phyloP scores from a whole-genome alignment of 495 filamentous ascomycete species.

The Neurospora sp. region DNA sequence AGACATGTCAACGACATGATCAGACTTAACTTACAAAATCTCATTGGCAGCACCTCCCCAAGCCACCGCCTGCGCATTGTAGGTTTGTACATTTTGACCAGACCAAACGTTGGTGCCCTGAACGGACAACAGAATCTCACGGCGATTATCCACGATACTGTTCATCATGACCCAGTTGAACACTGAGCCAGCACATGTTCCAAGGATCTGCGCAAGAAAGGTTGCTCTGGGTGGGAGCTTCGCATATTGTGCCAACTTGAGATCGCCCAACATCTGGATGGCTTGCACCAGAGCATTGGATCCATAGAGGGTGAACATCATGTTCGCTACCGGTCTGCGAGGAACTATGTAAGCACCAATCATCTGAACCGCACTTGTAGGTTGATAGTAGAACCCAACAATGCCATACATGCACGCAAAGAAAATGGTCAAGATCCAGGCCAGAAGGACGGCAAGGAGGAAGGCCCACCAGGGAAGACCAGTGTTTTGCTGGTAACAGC shows the following conservation, averaged over 20 bases:
- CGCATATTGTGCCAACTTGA: constrained; percentile 27
- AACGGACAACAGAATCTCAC: constrained; percentile 20
- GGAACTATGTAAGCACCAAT: constrained; percentile 21
- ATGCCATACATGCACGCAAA: constrained; percentile 25
- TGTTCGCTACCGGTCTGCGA: constrained; percentile 24
- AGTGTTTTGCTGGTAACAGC: constrained; percentile 35
- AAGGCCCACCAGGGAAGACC: constrained; percentile 48
- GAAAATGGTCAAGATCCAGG: constrained; percentile 20
- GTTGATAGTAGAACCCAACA: constrained; percentile 25
- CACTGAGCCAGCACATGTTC: constrained; percentile 25
- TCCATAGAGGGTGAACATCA: constrained; percentile 25
- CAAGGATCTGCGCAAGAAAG: constrained; percentile 26
- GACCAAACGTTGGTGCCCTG: constrained; percentile 28
- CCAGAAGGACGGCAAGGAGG: constrained; percentile 30
- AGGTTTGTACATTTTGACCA: constrained; percentile 25
- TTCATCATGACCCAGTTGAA: constrained; percentile 31
- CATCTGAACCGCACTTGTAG: constrained; percentile 26
- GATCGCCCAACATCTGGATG: constrained; percentile 24
- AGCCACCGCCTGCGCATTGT: constrained; percentile 25
- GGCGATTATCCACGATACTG: constrained; percentile 21
- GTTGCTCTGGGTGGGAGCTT: constrained; percentile 35
- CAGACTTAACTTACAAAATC: constrained; percentile 1
- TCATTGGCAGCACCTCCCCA: constrained; percentile 24
- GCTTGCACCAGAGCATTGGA: constrained; percentile 18
- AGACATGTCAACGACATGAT: neutral